These are phyloP conservation scores for Candida lessepsii DNA, from an alignment of 805 yeast species.

Conservation along the genomic window DNA sequence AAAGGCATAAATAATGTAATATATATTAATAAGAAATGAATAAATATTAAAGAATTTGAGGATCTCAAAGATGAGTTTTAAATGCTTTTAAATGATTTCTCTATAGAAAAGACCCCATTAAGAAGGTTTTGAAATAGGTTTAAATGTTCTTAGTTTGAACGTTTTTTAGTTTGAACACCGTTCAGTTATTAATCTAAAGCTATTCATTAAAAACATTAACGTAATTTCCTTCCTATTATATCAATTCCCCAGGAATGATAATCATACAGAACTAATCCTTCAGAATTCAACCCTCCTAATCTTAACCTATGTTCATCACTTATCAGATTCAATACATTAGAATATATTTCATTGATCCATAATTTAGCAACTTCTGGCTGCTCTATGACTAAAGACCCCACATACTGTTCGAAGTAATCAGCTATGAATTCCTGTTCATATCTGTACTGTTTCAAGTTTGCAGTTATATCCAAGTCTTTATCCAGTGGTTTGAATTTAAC, in stretches of 20 bases:
- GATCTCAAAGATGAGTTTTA: too few relatives aligned
- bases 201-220: background rate
- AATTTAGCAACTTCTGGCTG: slow-evolving; percentile 35
- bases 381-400: slow-evolving; percentile 41
- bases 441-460: slow-evolving; percentile 12
- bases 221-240: slow-evolving; percentile 32
- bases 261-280: slow-evolving; percentile 14
- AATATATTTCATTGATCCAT: slow-evolving; percentile 34
- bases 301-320: slow-evolving; percentile 16
- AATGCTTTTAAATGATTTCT: too few relatives aligned
- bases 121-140: too few relatives aligned
- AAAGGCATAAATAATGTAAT: slow-evolving; percentile 8
- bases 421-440: slow-evolving; percentile 44
- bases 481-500: too few relatives aligned
- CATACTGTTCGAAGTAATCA: slow-evolving; percentile 42
- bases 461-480: background rate
- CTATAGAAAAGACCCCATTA: too few relatives aligned
- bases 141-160: too few relatives aligned
- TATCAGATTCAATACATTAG: slow-evolving; percentile 29
- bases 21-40: too few relatives aligned
- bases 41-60: too few relatives aligned
- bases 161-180: too few relatives aligned
- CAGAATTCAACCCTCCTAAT: too few relatives aligned
- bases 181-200: too few relatives aligned
- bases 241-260: slow-evolving; percentile 24